These are phyloP conservation scores for Calcarisporium arbuscula DNA, from an alignment of 2,329 filamentous ascomycete genomes.

Conservation along the genomic window DNA sequence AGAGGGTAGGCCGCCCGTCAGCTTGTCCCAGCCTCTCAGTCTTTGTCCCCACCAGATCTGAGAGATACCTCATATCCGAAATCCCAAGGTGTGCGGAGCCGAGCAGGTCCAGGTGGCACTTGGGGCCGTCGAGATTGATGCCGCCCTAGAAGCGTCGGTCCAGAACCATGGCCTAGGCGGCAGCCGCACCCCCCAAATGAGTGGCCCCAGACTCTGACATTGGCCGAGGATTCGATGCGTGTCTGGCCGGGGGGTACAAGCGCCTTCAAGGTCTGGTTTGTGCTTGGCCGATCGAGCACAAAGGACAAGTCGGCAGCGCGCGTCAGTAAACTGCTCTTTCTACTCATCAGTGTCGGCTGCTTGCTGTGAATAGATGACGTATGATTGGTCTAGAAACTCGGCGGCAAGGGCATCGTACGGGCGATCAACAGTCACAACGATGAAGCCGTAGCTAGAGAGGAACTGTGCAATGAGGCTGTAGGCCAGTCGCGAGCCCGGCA, in stretches of 20 bases:
- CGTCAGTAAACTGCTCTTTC: constrained; percentile 1
- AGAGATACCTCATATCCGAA: constrained; percentile 1
- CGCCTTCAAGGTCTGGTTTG: constrained; percentile 4
- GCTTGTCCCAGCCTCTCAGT: constrained; percentile 1
- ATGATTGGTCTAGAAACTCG: constrained; percentile 3
- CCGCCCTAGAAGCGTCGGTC: constrained; percentile 7
- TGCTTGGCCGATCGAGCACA: constrained; percentile 4
- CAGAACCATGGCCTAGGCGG: constrained; percentile 1
- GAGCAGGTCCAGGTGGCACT: constrained; percentile 1
- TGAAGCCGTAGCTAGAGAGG: constrained; percentile 6
- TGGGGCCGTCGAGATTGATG: constrained; percentile 7
- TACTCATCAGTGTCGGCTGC: background rate
- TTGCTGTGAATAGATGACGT: background rate
- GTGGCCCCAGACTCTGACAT: constrained; percentile 7
- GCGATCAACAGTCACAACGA: constrained; percentile 4
- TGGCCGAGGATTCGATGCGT: background rate
- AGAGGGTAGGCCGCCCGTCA: constrained; percentile 2
- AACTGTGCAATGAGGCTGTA: constrained; percentile 5
- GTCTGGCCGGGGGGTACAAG: constrained; percentile 1
- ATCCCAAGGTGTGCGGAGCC: constrained; percentile 3
- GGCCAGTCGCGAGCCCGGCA: constrained; percentile 3
- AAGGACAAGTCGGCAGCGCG: constrained; percentile 3
- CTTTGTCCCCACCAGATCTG: constrained; percentile 2
- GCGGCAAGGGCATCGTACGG: constrained; percentile 1
- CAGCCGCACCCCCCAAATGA: constrained; percentile 7